These are phyloP conservation scores for Eremothecium cymbalariae DNA, from an alignment of 1,139 yeast species.

Conservation along the genomic window DNA sequence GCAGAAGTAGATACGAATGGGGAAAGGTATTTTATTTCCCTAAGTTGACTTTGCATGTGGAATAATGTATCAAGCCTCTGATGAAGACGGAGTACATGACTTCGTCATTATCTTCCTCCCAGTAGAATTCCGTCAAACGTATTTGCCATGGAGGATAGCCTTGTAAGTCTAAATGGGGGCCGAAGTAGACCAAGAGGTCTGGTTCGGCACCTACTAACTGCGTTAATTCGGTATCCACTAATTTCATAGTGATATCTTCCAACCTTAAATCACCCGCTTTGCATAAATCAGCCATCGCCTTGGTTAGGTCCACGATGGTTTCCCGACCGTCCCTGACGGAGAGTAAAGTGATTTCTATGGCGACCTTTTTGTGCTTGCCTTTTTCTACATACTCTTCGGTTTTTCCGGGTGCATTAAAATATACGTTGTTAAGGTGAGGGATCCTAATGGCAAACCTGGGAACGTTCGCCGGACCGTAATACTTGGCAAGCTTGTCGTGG, in stretches of 20 bases:
- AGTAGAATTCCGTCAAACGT: conserved; percentile 79
- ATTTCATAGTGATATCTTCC: conserved; percentile 61
- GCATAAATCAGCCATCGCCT: conserved; percentile 75
- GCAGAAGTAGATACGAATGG: too few relatives aligned
- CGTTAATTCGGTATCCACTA: conserved; percentile 65
- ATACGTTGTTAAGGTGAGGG: conserved; percentile 51
- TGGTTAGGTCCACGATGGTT: conserved; percentile 80
- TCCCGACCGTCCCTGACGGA: conserved; percentile 82
- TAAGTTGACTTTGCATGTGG: conserved; percentile 76
- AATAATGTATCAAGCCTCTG: conserved; percentile 70
- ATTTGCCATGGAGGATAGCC: conserved; percentile 99
- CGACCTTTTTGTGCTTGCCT: conserved; percentile 32
- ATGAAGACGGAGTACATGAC: conserved; percentile 81
- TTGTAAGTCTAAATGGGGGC: conserved; percentile 79
- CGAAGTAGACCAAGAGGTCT: conserved; percentile 74
- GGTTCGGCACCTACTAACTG: conserved; percentile 86
- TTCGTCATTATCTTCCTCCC: conserved; percentile 76
- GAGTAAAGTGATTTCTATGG: conserved; percentile 57
- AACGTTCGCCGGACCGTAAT: conserved; percentile 63
- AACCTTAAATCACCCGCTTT: conserved; percentile 51
- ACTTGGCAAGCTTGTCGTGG: conserved; percentile 51
- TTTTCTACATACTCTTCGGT: conserved; percentile 30
- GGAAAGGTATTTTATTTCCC: conserved; percentile 46
- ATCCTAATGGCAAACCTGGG: conserved; percentile 55
- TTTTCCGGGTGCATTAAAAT: conserved; percentile 37